Evolutionary conservation across 1,139 yeast genomes (phyloP), one percentile per base, ranked within the genome.

Genomic region (Zygosaccharomyces sapae): DNA sequence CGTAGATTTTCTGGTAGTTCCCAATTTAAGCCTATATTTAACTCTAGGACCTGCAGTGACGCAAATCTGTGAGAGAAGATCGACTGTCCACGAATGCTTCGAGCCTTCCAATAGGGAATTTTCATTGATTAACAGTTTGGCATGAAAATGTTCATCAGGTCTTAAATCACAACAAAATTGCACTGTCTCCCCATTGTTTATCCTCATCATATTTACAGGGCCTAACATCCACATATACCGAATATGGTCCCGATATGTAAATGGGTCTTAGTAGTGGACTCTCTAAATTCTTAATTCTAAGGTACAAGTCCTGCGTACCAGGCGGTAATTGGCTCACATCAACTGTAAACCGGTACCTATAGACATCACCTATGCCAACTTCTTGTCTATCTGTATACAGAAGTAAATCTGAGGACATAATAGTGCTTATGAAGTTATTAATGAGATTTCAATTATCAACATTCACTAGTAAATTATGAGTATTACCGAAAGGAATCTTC

Each of bases 221-320:
- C 6, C 80, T 70, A 3, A 80, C 77, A 62, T 80, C 85, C 48
- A 80, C 73, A 55, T 81, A 81, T 20, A 80, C 62, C 2, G 79
- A 70, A 55, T 79, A 80, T 0, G 86, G 86, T 0, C 86, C 86
- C 30, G 78, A 75, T 29, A 80, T 57, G 55, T 79, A 82, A 31
- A 80, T 69, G 2, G 86, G 81, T 41, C 83, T 62, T 18, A 80
- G 68, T 5, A 76, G 56, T 1, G 79, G 65, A 38, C 65, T 70
- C 55, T 80, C 85, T 20, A 68, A 65, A 60, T 81, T 81, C 54
- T 75, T 76, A 31, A 80, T 63, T 20, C 79, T 67, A 31, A 79
- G 38, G n/a, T 45, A 43, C 27, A 49, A 33, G n/a, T 49, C 53
- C 12, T 52, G 49, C 12, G 51, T 49, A 0, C 57, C 54, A 4